Base-by-base conservation (phyloP, 1,284 basidiomycete genomes). In the Singerocomus inundabilis region DNA sequence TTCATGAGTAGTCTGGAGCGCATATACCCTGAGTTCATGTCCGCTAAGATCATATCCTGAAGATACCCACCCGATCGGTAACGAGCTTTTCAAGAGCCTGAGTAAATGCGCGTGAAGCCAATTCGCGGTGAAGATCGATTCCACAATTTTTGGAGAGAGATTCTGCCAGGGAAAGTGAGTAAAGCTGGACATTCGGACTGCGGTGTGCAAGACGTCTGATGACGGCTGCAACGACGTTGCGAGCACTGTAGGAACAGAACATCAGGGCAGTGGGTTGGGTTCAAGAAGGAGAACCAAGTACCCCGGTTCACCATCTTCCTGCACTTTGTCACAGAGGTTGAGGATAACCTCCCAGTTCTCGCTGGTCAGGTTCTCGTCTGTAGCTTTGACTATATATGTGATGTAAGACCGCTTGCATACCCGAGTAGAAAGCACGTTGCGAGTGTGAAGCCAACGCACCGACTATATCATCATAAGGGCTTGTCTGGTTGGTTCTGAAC, bases 301-400 rank as follows among this genome's bases (percentile, higher is more conserved):
- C 93, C 93, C 93, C 51, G 79, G 70, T 61, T 86, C 81, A 6
- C 91, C 89, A 55, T 98, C 94, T 11, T 93, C 91, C 11, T 81
- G 77, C 5, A 99, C 93, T 72, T 97, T 97, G 74, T 99, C 97
- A 66, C 94, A 98, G n/a, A 99, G 74, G 62, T 92, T 93, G 45
- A 98, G 71, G 56, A 97, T 93, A 52, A 94, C 76, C 69, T 95
- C 93, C 96, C 96, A 99, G 70, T 98, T 92, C 74, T 98, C 96
- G 51, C 81, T 79, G 2, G 94, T 95, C 49, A 95, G 76, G 69
- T 93, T 93, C 79, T 98, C 95, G 68, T 95, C 92, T 15, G 95
- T 98, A 26, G 95, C 91, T 74, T 96, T 94, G 61, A 72, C 91
- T 96, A 70, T 30, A 54, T 53, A 51, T 35, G 32, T 31, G 50